Base-by-base conservation (phyloP, 2,329 filamentous ascomycete species). In the Aureobasidium sp. region DNA sequence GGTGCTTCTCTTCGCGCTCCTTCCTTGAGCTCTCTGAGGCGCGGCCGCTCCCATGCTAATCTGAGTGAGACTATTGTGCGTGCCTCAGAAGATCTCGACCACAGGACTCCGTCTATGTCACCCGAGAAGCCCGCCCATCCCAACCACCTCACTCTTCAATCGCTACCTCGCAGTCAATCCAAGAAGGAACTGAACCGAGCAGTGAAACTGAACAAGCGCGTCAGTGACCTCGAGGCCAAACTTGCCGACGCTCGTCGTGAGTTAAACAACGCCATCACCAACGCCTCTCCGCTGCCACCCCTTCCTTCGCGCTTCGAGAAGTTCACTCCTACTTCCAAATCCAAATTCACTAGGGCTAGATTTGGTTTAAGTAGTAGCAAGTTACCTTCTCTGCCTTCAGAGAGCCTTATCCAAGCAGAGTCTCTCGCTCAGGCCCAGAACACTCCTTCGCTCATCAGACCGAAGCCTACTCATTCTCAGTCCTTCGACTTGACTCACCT, bases 201-300 rank as follows among this genome's bases (percentile, higher is more conserved):
- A 67, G 76, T 79, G 63, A 84, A 83, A 65, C 73, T 87, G 36
- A 74, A 78, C 44, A 85, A 84, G 72, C 79, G 82, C 59, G 83
- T 87, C 34, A 85, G 82, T 66, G 79, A 86, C 65, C 77, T 87
- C 13, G 84, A 87, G 67, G 70, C 75, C 13, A 85, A 86, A 69
- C 77, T 87, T 34, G 75, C 81, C 17, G 76, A 77, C 39, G 83
- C 83, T 9, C 77, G 82, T 37, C 77, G 77, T 53, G 81, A 87
- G 70, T 76, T 87, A 27, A 74, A 77, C 36, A 73, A 79, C 5
- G 75, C 80, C 43, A 72, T 82, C 17, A 74, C 73, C 12, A 76
- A 80, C 41, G 69, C 73, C 7, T 73, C 74, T 6, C 74, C 76
- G 0, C 66, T 73, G 20, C 76, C 76, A 0, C 69, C 72, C 15